Base-by-base conservation (phyloP, 164 flowering plant genomes). In the Chimonanthus praecox region DNA sequence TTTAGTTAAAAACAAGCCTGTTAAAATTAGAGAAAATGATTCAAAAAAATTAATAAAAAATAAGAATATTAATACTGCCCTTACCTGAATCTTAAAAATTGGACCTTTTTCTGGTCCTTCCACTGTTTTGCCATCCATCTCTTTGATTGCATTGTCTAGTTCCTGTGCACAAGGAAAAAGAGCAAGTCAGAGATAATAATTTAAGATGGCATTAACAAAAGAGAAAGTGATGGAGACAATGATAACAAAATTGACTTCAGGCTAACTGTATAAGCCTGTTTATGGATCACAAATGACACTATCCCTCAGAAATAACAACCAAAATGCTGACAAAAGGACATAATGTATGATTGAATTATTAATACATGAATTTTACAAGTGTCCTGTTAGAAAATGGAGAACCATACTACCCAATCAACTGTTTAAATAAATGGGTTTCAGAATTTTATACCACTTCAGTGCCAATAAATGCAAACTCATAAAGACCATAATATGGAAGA, bases 101-200 rank as follows among this genome's bases (percentile, higher is more conserved):
- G 74, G 69, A 48, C 83, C 81, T 60, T 75, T 80, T 13, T 65
- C 77, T 61, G 84, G 85, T 48, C 84, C 81, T 67, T 74, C 77
- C 2, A 82, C 80, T 33, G 72, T 64, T 68, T 76, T 84, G 13
- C 72, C 82, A 78, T 82, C 78, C 80, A 84, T n/a, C 75, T 70
- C 82, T 67, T 71, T 71, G 68, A 84, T 76, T 62, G 87, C 85
- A 75, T 81, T 75, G 64, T 84, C 87, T 49, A 84, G 82, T 21
- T 79, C 84, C 87, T 84, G 71, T 11, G 49, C 49, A 70, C 50
- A 62, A 15, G 60, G 60, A 71, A n/a, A 63, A 63, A 18, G 6
- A 63, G 7, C 66, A 63, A n/a, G 66, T 4, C 21, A 63, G 20
- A 3, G 21, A 63, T 18, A 43, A 63, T 20, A 18, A 63, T 63